Conservation (phyloP, 805 yeast genomes). For the Sugiyamaella americana region DNA sequence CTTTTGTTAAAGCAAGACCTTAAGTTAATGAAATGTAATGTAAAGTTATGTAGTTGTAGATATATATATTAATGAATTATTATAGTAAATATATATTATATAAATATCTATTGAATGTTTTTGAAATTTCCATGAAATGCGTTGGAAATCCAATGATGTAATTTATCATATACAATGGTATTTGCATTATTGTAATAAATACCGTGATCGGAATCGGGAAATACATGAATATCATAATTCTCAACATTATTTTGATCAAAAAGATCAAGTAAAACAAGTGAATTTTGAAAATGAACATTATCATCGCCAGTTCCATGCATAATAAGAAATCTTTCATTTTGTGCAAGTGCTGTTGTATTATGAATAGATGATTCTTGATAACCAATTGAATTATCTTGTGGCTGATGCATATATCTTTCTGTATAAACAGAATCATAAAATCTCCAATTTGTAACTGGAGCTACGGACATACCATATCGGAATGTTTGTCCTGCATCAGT, state of each 20-base stretch:
- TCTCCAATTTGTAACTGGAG: conserved; percentile 95
- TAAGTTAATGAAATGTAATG: conserved; percentile 1
- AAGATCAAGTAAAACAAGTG: conserved; percentile 68
- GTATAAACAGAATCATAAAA: conserved; percentile 91
- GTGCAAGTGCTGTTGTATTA: conserved; percentile 49
- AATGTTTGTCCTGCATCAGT: conserved; percentile 68
- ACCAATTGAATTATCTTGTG: conserved; percentile 57
- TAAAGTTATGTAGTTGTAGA: not conserved
- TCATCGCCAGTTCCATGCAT: conserved; percentile 99
- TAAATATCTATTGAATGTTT: not conserved
- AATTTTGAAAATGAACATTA: conserved; percentile 91
- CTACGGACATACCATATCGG: conserved; percentile 89
- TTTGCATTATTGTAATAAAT: conserved; percentile 77
- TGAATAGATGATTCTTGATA: conserved; percentile 54
- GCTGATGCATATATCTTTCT: conserved; percentile 88
- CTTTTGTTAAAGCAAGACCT: conserved; percentile 31
- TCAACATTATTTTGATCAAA: conserved; percentile 69
- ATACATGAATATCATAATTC: conserved; percentile 82
- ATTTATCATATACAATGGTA: conserved; percentile 61
- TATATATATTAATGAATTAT: not conserved
- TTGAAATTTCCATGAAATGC: conserved; percentile 24
- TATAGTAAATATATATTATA: conserved; percentile 4
- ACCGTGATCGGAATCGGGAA: conserved; percentile 90
- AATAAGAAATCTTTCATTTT: conserved; percentile 61
- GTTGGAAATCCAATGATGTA: conserved; percentile 59